Evolutionary conservation across 495 filamentous ascomycete genomes (phyloP).

Genomic region (Amphirosellinia nigrospora): DNA sequence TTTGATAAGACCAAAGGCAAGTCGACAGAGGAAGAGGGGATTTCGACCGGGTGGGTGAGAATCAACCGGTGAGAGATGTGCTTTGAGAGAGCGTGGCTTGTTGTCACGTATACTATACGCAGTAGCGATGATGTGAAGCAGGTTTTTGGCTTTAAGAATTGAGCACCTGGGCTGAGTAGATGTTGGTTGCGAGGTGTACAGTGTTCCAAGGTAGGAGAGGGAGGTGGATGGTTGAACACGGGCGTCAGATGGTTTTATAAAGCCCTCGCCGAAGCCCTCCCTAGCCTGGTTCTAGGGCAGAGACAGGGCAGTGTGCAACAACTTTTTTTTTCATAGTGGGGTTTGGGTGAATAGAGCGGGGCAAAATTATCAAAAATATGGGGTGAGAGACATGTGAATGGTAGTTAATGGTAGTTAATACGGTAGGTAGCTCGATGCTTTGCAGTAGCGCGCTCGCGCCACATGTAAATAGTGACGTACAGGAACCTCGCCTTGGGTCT

Average conservation of each 20-base stretch:
- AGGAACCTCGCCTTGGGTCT: not conserved
- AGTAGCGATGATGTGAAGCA: not conserved
- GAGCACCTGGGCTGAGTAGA: not conserved
- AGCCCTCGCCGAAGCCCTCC: constrained; percentile 1
- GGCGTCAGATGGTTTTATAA: constrained; percentile 2
- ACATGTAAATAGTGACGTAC: constrained; percentile 15
- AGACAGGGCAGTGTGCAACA: not conserved
- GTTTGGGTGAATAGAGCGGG: constrained; percentile 12
- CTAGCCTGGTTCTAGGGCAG: not conserved
- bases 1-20: constrained; percentile 78
- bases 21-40: constrained; percentile 24
- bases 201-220: constrained; percentile 6
- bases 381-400: constrained; percentile 17
- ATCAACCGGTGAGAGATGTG: not conserved
- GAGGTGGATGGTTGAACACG: not conserved
- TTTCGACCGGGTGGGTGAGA: constrained; percentile 1
- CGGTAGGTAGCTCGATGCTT: not conserved
- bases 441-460: not conserved
- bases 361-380: not conserved
- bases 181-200: constrained; percentile 3
- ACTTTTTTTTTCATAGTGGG: constrained; percentile 19
- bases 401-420: not conserved
- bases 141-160: not conserved
- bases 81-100: not conserved
- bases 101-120: not conserved